phyloP scores from a whole-genome alignment of 768 basidiomycete genomes.

The Podaxis rugospora region DNA sequence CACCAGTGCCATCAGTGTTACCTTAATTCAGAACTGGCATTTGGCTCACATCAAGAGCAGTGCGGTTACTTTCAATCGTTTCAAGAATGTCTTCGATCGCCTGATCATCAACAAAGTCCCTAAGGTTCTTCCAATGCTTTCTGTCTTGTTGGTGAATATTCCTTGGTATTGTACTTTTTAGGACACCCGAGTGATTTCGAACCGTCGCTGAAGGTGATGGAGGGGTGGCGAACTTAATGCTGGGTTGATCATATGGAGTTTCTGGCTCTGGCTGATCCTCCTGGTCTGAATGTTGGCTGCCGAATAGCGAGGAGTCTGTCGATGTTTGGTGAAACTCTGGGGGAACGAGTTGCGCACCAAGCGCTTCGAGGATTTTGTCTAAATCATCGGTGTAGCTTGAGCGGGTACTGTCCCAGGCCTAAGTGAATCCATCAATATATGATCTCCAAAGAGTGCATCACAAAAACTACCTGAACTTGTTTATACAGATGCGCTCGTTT shows the following conservation, averaged over 20 bases:
- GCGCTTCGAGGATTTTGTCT: slow-evolving; percentile 66
- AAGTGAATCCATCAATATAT: not conserved
- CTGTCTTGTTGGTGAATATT: slow-evolving; percentile 35
- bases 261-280: slow-evolving; percentile 20
- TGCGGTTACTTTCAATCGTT: slow-evolving; percentile 65
- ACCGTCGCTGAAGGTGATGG: slow-evolving; percentile 28
- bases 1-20: not conserved
- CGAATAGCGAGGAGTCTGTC: slow-evolving; percentile 72
- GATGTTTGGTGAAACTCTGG: slow-evolving; percentile 70
- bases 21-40: not conserved
- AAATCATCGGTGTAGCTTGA: slow-evolving; percentile 56
- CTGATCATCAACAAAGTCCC: slow-evolving; percentile 83
- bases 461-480: slow-evolving; percentile 52
- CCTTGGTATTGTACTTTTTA: not conserved
- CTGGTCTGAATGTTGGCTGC: slow-evolving; percentile 61
- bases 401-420: slow-evolving; percentile 75
- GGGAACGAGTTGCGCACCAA: slow-evolving; percentile 70
- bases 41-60: slow-evolving; percentile 57
- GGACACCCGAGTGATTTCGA: slow-evolving; percentile 15
- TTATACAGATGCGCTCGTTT: slow-evolving; percentile 58
- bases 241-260: slow-evolving; percentile 1
- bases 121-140: slow-evolving; percentile 71
- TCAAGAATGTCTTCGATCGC: slow-evolving; percentile 77
- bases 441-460: not conserved
- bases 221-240: slow-evolving; percentile 13